phyloP scores from a whole-genome alignment of 176 grass and related monocot species.

The Phragmites australis region DNA sequence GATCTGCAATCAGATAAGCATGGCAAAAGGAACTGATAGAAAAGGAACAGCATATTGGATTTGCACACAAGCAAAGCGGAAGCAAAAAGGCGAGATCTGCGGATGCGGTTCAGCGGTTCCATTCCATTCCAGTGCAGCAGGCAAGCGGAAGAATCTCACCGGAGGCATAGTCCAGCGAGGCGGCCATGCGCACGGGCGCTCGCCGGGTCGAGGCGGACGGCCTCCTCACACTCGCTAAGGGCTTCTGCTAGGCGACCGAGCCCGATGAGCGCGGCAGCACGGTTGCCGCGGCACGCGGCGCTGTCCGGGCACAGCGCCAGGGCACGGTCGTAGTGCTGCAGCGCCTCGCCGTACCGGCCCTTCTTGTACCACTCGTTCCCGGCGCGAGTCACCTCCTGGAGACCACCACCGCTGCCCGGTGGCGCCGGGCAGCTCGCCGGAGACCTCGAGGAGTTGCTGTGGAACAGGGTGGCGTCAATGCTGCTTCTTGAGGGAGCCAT shows the following conservation, averaged over 20 bases:
- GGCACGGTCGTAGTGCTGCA: constrained; percentile 58
- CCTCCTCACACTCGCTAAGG: constrained; percentile 60
- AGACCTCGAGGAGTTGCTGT: constrained; percentile 9
- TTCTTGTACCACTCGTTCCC: constrained; percentile 76
- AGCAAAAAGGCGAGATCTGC: constrained; percentile 33
- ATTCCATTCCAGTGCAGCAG: constrained; percentile 1
- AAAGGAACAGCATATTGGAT: constrained; percentile 14
- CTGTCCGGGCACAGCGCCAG: constrained; percentile 58
- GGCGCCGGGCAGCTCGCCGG: constrained; percentile 31
- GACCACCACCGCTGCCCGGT: background rate
- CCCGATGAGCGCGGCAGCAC: constrained; percentile 61
- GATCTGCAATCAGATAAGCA: constrained; percentile 32
- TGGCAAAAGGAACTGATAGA: background rate
- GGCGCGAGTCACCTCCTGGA: constrained; percentile 46
- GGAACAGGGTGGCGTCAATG: constrained; percentile 9
- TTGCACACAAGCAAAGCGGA: constrained; percentile 25
- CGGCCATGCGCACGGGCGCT: constrained; percentile 56
- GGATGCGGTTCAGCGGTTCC: too few species aligned
- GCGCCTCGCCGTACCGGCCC: constrained; percentile 54
- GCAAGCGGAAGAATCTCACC: constrained; percentile 38
- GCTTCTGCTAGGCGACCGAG: constrained; percentile 55
- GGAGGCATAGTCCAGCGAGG: constrained; percentile 51
- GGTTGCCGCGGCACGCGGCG: constrained; percentile 57
- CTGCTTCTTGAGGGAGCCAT: constrained; percentile 6
- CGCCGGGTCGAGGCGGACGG: constrained; percentile 52